Evolutionary conservation across 2,329 filamentous ascomycete genomes (phyloP).

Genomic region (Fusarium camptoceras): DNA sequence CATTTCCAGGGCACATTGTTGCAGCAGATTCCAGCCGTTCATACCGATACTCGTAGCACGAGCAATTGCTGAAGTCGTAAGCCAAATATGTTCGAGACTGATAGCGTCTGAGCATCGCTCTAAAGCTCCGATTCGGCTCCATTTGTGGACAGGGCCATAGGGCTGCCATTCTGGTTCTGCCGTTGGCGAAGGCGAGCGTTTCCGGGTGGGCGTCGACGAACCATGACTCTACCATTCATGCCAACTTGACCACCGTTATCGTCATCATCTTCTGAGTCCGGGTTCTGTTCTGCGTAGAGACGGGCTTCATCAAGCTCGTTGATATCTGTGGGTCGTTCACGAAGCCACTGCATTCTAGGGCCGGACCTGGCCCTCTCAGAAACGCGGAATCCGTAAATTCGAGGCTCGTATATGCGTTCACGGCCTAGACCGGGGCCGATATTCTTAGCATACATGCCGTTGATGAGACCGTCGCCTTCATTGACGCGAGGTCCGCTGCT

Average conservation of each 20-base stretch:
- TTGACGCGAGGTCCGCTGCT: conserved; percentile 50
- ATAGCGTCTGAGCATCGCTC: conserved; percentile 25
- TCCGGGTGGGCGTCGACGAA: conserved; percentile 59
- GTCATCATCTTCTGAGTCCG: conserved; percentile 70
- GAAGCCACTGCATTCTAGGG: conserved; percentile 96
- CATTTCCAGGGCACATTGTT: neutral
- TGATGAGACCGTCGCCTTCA: conserved; percentile 70
- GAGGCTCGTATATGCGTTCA: conserved; percentile 89
- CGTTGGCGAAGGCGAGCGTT: conserved; percentile 57
- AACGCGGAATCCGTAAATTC: conserved; percentile 96
- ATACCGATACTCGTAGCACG: neutral
- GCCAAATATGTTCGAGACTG: neutral
- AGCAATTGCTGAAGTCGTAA: neutral
- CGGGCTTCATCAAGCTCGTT: conserved; percentile 86
- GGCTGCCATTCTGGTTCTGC: conserved; percentile 65
- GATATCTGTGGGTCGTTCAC: conserved; percentile 83
- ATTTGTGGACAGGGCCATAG: conserved; percentile 67
- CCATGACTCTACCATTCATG: conserved; percentile 55
- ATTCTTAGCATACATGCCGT: conserved; percentile 88
- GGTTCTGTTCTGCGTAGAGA: conserved; percentile 63
- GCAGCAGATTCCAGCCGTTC: neutral
- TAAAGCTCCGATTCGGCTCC: conserved; percentile 69
- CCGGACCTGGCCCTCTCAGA: conserved; percentile 90
- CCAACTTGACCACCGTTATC: conserved; percentile 58
- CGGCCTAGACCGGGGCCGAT: conserved; percentile 87